phyloP scores from a whole-genome alignment of 2,329 filamentous ascomycete species.

The Colletotrichum liaoningense region DNA sequence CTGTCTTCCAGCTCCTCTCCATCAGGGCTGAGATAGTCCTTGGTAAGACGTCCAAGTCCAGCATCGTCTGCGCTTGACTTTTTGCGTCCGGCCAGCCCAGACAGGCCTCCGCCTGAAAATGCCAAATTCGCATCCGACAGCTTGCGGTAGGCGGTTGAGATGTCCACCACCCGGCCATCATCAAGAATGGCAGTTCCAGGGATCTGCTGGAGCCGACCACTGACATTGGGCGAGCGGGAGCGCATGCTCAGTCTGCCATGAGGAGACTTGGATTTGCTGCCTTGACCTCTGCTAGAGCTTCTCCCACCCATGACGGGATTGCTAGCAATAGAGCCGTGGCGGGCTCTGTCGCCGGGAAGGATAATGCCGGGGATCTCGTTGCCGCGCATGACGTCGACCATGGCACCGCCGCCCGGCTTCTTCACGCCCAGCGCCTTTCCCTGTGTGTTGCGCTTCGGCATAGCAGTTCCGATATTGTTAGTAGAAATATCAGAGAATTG shows the following conservation, averaged over 20 bases:
- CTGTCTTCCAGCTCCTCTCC: conserved; percentile 75
- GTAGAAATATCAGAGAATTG: conserved; percentile 71
- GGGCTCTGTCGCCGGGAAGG: conserved; percentile 58
- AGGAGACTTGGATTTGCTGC: conserved; percentile 66
- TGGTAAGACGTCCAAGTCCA: conserved; percentile 69
- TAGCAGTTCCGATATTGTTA: conserved; percentile 58
- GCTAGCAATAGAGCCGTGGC: conserved; percentile 52
- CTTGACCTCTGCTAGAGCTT: conserved; percentile 43
- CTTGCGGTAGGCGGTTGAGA: conserved; percentile 76
- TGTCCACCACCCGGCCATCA: conserved; percentile 72
- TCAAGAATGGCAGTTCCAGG: conserved; percentile 60
- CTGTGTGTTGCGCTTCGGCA: conserved; percentile 65
- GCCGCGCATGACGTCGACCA: conserved; percentile 66
- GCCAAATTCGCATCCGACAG: conserved; percentile 79
- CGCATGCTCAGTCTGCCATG: conserved; percentile 54
- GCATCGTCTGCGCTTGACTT: conserved; percentile 51
- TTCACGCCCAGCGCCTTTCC: conserved; percentile 46
- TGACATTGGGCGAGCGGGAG: conserved; percentile 34
- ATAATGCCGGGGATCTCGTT: conserved; percentile 62
- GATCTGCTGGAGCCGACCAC: conserved; percentile 35
- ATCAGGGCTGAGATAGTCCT: conserved; percentile 74
- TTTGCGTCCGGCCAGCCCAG: conserved; percentile 70
- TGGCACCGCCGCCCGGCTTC: conserved; percentile 48
- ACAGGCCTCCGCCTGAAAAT: conserved; percentile 71
- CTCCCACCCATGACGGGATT: conserved; percentile 40